Conservation (phyloP, 768 basidiomycete genomes). For the Auricularia heimuer region DNA sequence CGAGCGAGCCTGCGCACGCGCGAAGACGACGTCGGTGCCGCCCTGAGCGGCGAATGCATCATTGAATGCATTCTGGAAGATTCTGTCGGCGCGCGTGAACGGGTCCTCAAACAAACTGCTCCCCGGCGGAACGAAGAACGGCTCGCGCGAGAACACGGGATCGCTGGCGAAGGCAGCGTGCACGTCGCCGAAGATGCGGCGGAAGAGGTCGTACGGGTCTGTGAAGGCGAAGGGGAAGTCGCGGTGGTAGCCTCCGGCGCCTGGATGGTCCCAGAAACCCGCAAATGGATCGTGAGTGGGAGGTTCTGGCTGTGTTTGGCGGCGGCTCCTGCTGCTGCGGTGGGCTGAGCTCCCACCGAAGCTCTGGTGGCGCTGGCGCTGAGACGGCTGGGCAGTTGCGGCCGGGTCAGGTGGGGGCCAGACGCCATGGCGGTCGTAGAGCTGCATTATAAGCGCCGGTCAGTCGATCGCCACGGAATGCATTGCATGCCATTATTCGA, state of each 20-base stretch:
- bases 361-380: neutral
- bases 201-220: slow-evolving; percentile 68
- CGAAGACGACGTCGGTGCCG: too few relatives aligned
- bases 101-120: neutral
- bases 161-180: slow-evolving; percentile 15
- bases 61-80: neutral
- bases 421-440: slow-evolving; percentile 60
- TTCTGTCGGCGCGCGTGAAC: neutral
- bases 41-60: neutral
- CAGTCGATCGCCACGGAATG: slow-evolving; percentile 28
- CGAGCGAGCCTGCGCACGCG: too few relatives aligned
- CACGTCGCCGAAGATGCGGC: slow-evolving; percentile 54
- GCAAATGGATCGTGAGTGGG: slow-evolving; percentile 5
- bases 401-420: slow-evolving; percentile 52
- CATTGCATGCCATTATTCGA: slow-evolving; percentile 29
- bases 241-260: slow-evolving; percentile 12
- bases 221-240: slow-evolving; percentile 32
- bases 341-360: slow-evolving; percentile 10
- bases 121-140: neutral
- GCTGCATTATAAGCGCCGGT: slow-evolving; percentile 22
- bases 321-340: slow-evolving; percentile 7
- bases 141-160: slow-evolving; percentile 3
- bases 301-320: neutral
- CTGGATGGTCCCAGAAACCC: slow-evolving; percentile 27
- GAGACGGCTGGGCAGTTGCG: neutral